Base-by-base conservation (phyloP, 1,139 yeast species). In the Sugiyamaella neomexicana region DNA sequence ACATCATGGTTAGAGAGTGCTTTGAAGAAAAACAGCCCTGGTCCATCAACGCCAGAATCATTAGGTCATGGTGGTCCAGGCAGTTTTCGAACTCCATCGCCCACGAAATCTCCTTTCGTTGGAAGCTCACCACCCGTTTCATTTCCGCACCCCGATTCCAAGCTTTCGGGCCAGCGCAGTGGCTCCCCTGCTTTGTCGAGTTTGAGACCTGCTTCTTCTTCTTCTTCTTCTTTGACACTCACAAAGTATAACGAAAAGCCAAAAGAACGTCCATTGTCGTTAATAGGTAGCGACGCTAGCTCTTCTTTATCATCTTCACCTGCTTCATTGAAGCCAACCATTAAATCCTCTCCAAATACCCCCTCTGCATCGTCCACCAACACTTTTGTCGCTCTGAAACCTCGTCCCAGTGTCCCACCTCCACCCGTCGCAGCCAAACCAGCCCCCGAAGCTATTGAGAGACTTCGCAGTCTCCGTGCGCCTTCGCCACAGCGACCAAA, bases 1-100 rank as follows among this genome's bases (percentile, higher is more conserved):
- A 61, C 67, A 5, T 64, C 69, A 1, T 67, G 70, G 70, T 54
- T 67, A 12, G 69, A 66, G 41, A 65, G 65, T 48, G 70, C 70
- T 5, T 51, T 67, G 31, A 62, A 60, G 49, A 64, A 64, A 51
- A 63, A 56, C 49, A 54, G 52, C n/a, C 23, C 45, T 32, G 46
- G 60, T 9, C 57, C 60, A 2, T 46, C 60, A 5, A 53, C 60
- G 3, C 62, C 61, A 10, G 55, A 51, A n/a, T 53, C 55, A 15
- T 49, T 53, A n/a, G 42, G 53, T 50, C 53, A 48, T 12, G 47
- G 57, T 6, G 34, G 25, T 20, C 25, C 52, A 16, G 56, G 60
- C 8, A 55, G 59, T 4, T 42, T 50, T 12, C 31, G 59, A 25
- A 47, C 60, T 6, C 58, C 59, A 9, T 58, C 63, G 20, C 55